Percentiles rank a stretch among this genome's conserved stretches.
Evolutionary conservation across 2,329 filamentous ascomycete species (phyloP).

Genomic region (Diaporthe vexans): DNA sequence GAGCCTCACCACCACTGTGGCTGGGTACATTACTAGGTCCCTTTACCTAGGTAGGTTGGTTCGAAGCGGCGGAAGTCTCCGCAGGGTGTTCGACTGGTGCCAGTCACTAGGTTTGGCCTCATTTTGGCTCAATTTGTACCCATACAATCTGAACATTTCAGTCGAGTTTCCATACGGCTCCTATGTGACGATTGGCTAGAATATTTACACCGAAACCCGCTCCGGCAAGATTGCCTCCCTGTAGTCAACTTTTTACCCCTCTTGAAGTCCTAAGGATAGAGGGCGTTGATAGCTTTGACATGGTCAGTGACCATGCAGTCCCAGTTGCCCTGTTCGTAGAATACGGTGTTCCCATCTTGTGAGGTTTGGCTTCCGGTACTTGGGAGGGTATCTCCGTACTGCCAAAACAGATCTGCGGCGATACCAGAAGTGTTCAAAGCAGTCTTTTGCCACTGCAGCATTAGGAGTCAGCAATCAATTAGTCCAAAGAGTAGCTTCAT

Average conservation of each 20-base stretch:
- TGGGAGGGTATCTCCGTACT: slow-evolving; percentile 43
- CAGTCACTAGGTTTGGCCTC: no score
- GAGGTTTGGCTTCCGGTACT: slow-evolving; percentile 41
- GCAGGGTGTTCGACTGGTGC: no score
- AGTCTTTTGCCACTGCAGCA: slow-evolving; percentile 39
- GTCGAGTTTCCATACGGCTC: neutral
- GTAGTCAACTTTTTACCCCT: neutral
- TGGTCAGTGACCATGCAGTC: slow-evolving; percentile 43
- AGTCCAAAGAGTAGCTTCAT: no score
- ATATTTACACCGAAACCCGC: slow-evolving; percentile 23
- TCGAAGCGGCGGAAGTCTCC: neutral
- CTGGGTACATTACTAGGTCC: neutral
- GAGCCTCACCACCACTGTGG: neutral
- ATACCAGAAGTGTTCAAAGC: slow-evolving; percentile 42
- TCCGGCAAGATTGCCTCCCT: no score
- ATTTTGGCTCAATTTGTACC: no score
- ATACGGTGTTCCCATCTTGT: slow-evolving; percentile 44
- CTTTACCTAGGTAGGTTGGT: no score
- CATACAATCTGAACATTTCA: neutral
- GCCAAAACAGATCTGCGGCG: slow-evolving; percentile 43
- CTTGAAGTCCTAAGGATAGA: slow-evolving; percentile 14
- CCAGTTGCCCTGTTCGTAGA: slow-evolving; percentile 41
- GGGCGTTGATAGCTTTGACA: slow-evolving; percentile 41
- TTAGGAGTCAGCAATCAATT: no score
- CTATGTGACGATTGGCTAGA: neutral